Evolutionary conservation across 2,329 filamentous ascomycete genomes (phyloP), one percentile per base, ranked within the genome.

Genomic region (Fonsecaea monophora): DNA sequence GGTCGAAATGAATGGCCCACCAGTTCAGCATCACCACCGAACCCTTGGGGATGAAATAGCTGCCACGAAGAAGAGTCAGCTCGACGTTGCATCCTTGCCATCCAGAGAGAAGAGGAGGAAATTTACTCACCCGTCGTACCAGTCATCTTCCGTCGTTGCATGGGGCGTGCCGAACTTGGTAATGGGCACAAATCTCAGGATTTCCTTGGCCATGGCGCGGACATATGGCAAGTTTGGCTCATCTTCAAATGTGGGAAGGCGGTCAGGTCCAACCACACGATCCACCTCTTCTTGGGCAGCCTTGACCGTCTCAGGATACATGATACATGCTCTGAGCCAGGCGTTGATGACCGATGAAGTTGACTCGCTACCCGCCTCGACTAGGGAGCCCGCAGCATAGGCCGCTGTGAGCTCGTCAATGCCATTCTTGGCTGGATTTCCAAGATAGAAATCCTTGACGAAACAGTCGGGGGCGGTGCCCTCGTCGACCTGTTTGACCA

Each of bases 141-240:
- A 60, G 50, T 71, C 72, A 30, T 69, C 68, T n/a, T 70, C 62
- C 9, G 58, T 68, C n/a, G 63, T 60, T 4, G 65, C 57, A 57
- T 74, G 72, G 2, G 68, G 71, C 1, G 70, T 60, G 15, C 65
- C 68, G 5, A 73, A 61, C n/a, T 70, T 70, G 10, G 61, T 56
- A 12, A 68, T 63, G 0, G 85, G 83, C 2, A 84, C 78, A 84
- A 85, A 87, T 2, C 86, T 80, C 12, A 87, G 75, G 0, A 83
- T 79, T 67, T 89, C 86, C 67, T 87, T 86, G 18, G 86, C 79
- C 10, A 86, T 77, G 2, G 82, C 82, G 15, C 80, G 78, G 48
- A 87, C 73, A 70, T 87, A 88, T 0, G 84, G 84, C 7, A 88
- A 72, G 1, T 77, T 74, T 0, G 77, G 74, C 18, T 79, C 77